Base-by-base conservation (phyloP, 305 asterid species). In the Solanum hybrid region DNA sequence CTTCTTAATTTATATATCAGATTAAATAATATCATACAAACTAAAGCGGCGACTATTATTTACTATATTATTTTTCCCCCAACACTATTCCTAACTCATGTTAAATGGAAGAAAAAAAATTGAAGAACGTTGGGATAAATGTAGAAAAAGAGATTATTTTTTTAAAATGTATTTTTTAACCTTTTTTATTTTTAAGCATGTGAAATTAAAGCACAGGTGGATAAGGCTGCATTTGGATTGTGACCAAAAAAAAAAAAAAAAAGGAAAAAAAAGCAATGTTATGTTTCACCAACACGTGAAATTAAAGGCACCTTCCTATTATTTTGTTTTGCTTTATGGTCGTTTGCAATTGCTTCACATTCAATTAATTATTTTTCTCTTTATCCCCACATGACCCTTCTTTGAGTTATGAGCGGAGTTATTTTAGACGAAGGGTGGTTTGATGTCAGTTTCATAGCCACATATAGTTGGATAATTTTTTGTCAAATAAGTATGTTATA, bases 271-370 rank as follows among this genome's bases (percentile, higher is more conserved):
- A 69, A 10, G 76, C 8, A 24, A 14, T 14, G 37, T 79, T 81
- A 27, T 42, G 71, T 42, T 66, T 34, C 90, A 87, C 88, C 91
- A 89, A 87, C 91, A 87, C 60, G 17, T 51, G 11, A n/a, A 40
- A 37, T 34, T 24, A 37, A 27, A 87, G 46, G 26, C 1, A 42
- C 71, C 87, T 81, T 42, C 31, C 36, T 40, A 40, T 77, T 20
- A 77, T 77, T 20, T 27, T 81, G 71, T 40, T 81, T 81, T 81
- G 37, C 86, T 81, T 80, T 81, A 14, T 81, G 86, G 71, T 81
- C 16, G 13, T 81, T 81, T 81, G 26, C 24, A 11, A 24, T 24
- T 80, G 26, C 69, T 81, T 81, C 34, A 40, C 86, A 40, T 81
- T 81, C 26, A 81, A 40, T 40, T 26, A 0, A 42, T 14, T 40